Conservation (phyloP, 805 yeast genomes). For the Yarrowia osloensis region DNA sequence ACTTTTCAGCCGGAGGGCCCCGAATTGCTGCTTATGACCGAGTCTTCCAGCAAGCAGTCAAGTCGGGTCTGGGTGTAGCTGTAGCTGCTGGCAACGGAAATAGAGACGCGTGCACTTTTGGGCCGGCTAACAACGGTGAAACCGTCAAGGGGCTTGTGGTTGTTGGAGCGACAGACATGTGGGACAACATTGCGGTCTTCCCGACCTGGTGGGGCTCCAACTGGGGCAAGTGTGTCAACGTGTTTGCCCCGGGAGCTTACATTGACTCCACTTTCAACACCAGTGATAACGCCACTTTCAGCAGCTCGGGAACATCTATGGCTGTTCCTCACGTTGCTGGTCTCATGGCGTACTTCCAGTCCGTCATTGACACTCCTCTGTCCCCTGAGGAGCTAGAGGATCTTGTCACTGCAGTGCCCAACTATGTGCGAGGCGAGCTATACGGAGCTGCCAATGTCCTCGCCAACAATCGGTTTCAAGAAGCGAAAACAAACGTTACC, state of each 20-base stretch:
- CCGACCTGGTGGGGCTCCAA: conserved; percentile 21
- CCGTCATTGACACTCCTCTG: not conserved
- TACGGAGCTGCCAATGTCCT: conserved; percentile 11
- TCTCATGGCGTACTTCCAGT: conserved; percentile 72
- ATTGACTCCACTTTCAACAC: conserved; percentile 57
- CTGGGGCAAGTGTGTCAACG: conserved; percentile 86
- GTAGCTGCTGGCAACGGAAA: conserved; percentile 21
- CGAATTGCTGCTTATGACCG: conserved; percentile 43
- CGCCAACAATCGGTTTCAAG: conserved; percentile 6
- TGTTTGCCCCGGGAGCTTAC: conserved; percentile 94
- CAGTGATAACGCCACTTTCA: conserved; percentile 38
- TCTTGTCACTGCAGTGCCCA: conserved; percentile 2
- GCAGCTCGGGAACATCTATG: conserved; percentile 86
- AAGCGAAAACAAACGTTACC: conserved; percentile 38
- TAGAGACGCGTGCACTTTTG: conserved; percentile 19
- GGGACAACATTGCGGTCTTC: conserved; percentile 14
- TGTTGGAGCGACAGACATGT: conserved; percentile 25
- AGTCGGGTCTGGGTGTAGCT: conserved; percentile 41
- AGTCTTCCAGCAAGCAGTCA: conserved; percentile 4
- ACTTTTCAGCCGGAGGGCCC: conserved; percentile 17
- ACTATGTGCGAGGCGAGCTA: conserved; percentile 7
- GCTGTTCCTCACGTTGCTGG: conserved; percentile 96
- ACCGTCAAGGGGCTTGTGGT: conserved; percentile 17
- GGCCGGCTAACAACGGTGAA: conserved; percentile 26
- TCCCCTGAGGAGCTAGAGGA: conserved; percentile 10